Conservation (phyloP, 2,329 filamentous ascomycete species). For the Drechslerella dactyloides region DNA sequence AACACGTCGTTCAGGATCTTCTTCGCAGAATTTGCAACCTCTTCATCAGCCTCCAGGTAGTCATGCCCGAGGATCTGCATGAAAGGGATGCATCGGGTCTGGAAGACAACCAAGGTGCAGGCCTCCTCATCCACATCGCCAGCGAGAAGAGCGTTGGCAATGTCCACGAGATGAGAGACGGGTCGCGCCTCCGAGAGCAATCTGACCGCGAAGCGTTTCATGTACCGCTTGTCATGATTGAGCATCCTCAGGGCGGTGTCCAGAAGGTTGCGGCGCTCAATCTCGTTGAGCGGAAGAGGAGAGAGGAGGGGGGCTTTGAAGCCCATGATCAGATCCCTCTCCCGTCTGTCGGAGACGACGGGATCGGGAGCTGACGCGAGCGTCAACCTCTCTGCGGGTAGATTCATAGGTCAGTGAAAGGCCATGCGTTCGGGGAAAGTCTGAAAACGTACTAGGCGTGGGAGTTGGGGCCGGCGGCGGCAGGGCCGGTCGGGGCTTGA, state of each 20-base stretch:
- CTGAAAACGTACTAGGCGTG: background rate
- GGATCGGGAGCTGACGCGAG: constrained; percentile 18
- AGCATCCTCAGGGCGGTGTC: constrained; percentile 21
- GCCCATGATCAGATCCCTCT: constrained; percentile 25
- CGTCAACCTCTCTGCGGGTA: background rate
- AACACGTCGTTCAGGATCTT: constrained; percentile 15
- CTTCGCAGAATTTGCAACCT: background rate
- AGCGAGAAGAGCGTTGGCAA: constrained; percentile 1
- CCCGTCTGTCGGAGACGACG: background rate
- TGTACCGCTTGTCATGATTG: constrained; percentile 16
- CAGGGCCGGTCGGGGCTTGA: too few relatives aligned
- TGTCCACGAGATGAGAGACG: constrained; percentile 21
- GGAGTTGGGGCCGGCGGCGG: too few relatives aligned
- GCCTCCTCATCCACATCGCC: background rate
- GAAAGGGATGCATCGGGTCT: constrained; percentile 27
- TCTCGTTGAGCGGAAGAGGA: background rate
- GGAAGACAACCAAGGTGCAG: constrained; percentile 13
- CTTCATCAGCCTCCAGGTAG: constrained; percentile 1
- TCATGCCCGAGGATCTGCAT: constrained; percentile 20
- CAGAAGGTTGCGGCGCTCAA: constrained; percentile 34
- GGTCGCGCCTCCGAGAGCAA: constrained; percentile 19
- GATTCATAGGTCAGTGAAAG: too few relatives aligned
- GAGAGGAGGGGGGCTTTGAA: constrained; percentile 18
- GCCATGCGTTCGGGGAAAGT: too few relatives aligned
- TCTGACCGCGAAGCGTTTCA: constrained; percentile 21